Conservation (phyloP, 805 yeast genomes). For the Maudiozyma bulderi region DNA sequence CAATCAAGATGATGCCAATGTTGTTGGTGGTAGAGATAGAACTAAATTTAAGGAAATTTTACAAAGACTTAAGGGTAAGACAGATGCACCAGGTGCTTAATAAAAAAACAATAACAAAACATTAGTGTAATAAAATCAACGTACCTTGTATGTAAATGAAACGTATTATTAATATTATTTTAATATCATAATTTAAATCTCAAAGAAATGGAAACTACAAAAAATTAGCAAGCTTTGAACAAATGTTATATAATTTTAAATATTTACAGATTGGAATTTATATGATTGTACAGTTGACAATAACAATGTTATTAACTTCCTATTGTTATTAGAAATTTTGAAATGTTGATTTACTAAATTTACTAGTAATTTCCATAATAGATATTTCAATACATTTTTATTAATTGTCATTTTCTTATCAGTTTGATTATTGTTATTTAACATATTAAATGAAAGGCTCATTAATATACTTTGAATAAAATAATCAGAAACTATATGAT, state of each 20-base stretch:
- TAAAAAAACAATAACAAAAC: background rate
- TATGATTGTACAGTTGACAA: slow-evolving; percentile 12
- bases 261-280: slow-evolving; percentile 1
- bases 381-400: slow-evolving; percentile 13
- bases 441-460: slow-evolving; percentile 15
- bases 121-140: background rate
- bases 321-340: background rate
- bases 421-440: slow-evolving; percentile 8
- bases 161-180: too few species aligned
- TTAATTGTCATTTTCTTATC: slow-evolving; percentile 14
- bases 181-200: too few species aligned
- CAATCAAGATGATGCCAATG: slow-evolving; percentile 37
- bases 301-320: slow-evolving; percentile 7
- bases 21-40: slow-evolving; percentile 48
- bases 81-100: slow-evolving; percentile 66
- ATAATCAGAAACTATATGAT: background rate
- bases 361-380: slow-evolving; percentile 9
- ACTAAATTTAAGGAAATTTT: slow-evolving; percentile 59
- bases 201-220: too few species aligned
- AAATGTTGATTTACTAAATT: background rate
- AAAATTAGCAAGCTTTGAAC: too few species aligned
- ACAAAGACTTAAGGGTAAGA: slow-evolving; percentile 56
- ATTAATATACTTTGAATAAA: slow-evolving; percentile 14
- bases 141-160: background rate
- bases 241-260: too few species aligned